A percentile compares a stretch with the other conserved stretches of the same genome.
These are phyloP conservation scores for Asterella californica DNA, from an alignment of 225 moss, liverwort and hornwort species.

Conservation along the genomic window DNA sequence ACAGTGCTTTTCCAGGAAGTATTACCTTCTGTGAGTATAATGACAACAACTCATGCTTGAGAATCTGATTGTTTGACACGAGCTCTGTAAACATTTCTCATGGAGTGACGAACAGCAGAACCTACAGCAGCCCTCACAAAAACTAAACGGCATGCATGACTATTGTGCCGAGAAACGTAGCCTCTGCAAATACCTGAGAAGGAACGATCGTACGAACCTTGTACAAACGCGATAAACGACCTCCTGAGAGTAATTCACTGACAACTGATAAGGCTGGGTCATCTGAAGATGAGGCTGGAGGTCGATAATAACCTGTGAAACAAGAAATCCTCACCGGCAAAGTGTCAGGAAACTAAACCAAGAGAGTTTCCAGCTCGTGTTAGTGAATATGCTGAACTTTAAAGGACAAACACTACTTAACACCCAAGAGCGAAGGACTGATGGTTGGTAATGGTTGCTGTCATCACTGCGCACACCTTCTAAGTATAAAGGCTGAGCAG, in stretches of 20 bases:
- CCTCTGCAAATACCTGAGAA: background rate
- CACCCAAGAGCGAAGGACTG: background rate
- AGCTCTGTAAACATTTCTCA: background rate
- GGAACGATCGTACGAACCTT: constrained; percentile 18
- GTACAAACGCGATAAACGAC: constrained; percentile 40
- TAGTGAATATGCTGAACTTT: background rate
- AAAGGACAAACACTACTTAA: background rate
- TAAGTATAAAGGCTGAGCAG: constrained; percentile 37
- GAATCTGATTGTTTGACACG: background rate
- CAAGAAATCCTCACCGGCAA: background rate
- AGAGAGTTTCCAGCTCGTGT: background rate
- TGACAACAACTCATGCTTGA: background rate
- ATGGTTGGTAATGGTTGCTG: background rate
- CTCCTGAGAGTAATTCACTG: constrained; percentile 38
- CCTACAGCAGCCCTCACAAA: background rate
- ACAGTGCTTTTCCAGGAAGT: constrained; percentile 40
- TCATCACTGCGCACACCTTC: constrained; percentile 27
- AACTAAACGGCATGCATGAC: background rate
- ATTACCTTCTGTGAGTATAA: constrained; percentile 24
- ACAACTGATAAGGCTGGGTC: constrained; percentile 34
- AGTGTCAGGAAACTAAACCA: background rate
- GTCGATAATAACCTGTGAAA: constrained; percentile 39
- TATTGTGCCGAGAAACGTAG: background rate
- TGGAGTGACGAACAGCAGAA: background rate
- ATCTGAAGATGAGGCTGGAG: constrained; percentile 38